Conservation (phyloP, 2,329 filamentous ascomycete species). For the Scytalidium sp. region DNA sequence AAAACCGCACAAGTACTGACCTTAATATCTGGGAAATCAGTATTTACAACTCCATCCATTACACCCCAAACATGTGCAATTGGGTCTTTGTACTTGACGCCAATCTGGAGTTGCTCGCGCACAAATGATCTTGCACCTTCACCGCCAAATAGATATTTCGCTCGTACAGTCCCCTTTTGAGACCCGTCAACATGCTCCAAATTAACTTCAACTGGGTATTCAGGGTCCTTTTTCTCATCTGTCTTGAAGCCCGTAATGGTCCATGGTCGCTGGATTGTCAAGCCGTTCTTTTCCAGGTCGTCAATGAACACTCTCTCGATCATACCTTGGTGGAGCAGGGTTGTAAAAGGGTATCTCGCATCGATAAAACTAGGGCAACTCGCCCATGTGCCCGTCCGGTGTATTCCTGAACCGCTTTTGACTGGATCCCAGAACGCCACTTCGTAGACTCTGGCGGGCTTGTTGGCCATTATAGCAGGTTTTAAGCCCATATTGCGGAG, state of each 20-base stretch:
- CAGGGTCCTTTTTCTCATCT: slow-evolving; percentile 50
- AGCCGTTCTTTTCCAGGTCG: slow-evolving; percentile 61
- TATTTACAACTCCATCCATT: slow-evolving; percentile 70
- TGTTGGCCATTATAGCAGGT: slow-evolving; percentile 79
- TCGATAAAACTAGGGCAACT: slow-evolving; percentile 84
- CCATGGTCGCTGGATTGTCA: slow-evolving; percentile 61
- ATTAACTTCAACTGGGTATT: slow-evolving; percentile 78
- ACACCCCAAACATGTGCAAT: slow-evolving; percentile 73
- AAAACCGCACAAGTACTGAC: slow-evolving; percentile 54
- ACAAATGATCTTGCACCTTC: slow-evolving; percentile 69
- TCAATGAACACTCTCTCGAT: slow-evolving; percentile 69
- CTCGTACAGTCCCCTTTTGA: slow-evolving; percentile 63
- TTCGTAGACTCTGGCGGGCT: slow-evolving; percentile 82
- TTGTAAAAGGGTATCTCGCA: slow-evolving; percentile 68
- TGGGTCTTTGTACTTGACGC: slow-evolving; percentile 68
- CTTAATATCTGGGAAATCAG: slow-evolving; percentile 76
- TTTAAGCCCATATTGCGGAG: slow-evolving; percentile 89
- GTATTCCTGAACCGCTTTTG: slow-evolving; percentile 53
- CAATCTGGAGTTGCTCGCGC: slow-evolving; percentile 63
- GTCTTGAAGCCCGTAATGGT: slow-evolving; percentile 60
- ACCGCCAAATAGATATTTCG: slow-evolving; percentile 70
- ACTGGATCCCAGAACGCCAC: slow-evolving; percentile 71
- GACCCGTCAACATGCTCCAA: slow-evolving; percentile 75
- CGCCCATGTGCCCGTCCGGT: slow-evolving; percentile 72
- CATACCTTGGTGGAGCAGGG: slow-evolving; percentile 67